A percentile compares a stretch with the other conserved stretches of the same genome.
These are phyloP conservation scores for Calonectria leucothoes DNA, from an alignment of 2,329 filamentous ascomycete species.

Conservation along the genomic window DNA sequence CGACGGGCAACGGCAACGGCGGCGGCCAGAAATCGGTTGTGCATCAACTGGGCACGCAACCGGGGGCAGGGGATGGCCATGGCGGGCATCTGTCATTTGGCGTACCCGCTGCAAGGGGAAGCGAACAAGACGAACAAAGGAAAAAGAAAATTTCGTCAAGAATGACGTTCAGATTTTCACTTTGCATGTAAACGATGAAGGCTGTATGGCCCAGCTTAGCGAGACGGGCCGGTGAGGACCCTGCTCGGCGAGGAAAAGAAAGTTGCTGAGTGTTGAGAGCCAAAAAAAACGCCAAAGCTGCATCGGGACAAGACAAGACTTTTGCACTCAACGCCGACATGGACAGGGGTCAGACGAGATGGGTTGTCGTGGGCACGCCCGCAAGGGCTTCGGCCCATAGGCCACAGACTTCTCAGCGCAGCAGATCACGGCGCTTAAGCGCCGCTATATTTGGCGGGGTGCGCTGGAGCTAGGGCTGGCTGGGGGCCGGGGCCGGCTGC, in stretches of 20 bases:
- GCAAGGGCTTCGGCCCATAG: conserved; percentile 1
- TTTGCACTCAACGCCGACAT: conserved; percentile 4
- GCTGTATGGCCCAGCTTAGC: not conserved
- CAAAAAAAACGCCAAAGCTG: conserved; percentile 8
- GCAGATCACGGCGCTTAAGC: conserved; percentile 28
- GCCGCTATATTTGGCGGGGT: conserved; percentile 46
- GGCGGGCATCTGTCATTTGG: conserved; percentile 23
- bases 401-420: conserved; percentile 6
- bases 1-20: conserved; percentile 27
- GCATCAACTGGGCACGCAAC: conserved; percentile 15
- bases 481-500: conserved; percentile 22
- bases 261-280: conserved; percentile 10
- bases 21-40: conserved; percentile 27
- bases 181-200: conserved; percentile 11
- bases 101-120: conserved; percentile 5
- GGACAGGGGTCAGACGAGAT: not conserved
- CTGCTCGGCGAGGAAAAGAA: conserved; percentile 11
- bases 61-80: conserved; percentile 19
- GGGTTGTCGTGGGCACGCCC: conserved; percentile 3
- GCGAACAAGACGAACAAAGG: no score
- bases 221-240: conserved; percentile 8
- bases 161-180: conserved; percentile 21
- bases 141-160: conserved; percentile 5
- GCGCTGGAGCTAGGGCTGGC: conserved; percentile 28
- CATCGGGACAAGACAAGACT: conserved; percentile 1